These are phyloP conservation scores for Antrodiella citrinella DNA, from an alignment of 768 basidiomycete species.

Conservation along the genomic window DNA sequence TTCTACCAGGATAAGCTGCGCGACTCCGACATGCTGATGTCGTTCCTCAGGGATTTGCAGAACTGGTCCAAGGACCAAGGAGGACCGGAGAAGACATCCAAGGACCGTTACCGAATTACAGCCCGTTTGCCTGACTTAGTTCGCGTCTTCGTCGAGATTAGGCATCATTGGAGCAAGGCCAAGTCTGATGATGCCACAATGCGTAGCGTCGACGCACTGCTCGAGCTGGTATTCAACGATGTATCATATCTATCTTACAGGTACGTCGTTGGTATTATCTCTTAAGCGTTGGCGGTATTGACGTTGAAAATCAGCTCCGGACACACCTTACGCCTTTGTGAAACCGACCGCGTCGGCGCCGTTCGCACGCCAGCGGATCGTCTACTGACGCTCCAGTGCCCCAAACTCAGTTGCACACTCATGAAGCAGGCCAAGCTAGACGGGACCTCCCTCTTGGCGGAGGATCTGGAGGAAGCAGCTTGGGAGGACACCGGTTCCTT, in stretches of 20 bases:
- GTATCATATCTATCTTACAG: background rate
- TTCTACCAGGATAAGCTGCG: background rate
- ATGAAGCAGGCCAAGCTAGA: background rate
- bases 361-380: background rate
- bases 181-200: background rate
- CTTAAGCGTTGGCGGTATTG: background rate
- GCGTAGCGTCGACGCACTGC: background rate
- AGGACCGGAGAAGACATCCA: background rate
- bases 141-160: background rate
- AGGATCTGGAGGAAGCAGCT: background rate
- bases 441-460: background rate
- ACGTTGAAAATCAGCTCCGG: too few relatives aligned
- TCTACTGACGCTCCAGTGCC: background rate
- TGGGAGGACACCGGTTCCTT: background rate
- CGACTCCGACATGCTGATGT: background rate
- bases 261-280: background rate
- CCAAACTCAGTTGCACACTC: background rate
- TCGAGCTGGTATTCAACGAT: background rate
- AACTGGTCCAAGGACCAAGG: background rate
- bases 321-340: background rate
- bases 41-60: background rate
- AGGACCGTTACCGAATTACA: background rate
- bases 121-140: background rate
- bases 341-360: background rate
- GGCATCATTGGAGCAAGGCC: background rate